Percentiles rank a stretch among this genome's conserved stretches.
Evolutionary conservation across 805 yeast genomes (phyloP).

Genomic region (Metschnikowia picachoensis): DNA sequence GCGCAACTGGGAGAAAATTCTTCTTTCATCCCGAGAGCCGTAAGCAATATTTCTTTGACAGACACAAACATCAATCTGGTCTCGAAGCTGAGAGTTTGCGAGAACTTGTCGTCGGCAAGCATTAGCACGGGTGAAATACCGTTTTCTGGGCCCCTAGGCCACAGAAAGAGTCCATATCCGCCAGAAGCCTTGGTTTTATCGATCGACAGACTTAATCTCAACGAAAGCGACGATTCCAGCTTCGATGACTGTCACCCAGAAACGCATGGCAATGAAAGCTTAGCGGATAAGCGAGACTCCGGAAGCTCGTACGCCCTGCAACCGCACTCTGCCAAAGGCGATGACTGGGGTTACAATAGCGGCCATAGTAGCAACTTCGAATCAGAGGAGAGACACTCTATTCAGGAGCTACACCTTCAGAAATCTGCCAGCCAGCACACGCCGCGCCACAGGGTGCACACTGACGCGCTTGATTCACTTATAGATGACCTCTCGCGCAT

Average conservation of each 20-base stretch:
- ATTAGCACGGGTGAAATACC: slow-evolving; percentile 8
- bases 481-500: slow-evolving; percentile 32
- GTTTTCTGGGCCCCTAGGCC: not conserved
- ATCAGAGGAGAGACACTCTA: not conserved
- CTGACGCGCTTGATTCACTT: slow-evolving; percentile 35
- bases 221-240: slow-evolving; percentile 12
- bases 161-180: not conserved
- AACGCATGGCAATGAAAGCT: slow-evolving; percentile 10
- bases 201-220: slow-evolving; percentile 14
- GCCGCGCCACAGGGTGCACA: slow-evolving; percentile 15
- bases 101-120: slow-evolving; percentile 4
- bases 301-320: not conserved
- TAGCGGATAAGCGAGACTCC: not conserved
- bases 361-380: slow-evolving; percentile 18
- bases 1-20: not conserved
- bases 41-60: not conserved
- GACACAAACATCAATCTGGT: not conserved
- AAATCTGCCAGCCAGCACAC: slow-evolving; percentile 5
- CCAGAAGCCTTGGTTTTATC: slow-evolving; percentile 15
- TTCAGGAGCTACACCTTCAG: not conserved
- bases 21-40: not conserved
- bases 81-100: not conserved
- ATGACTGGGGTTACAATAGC: slow-evolving; percentile 29
- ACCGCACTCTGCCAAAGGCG: slow-evolving; percentile 8
- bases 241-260: slow-evolving; percentile 7